Percentiles rank a stretch among this genome's conserved stretches.
These are phyloP conservation scores for Apiotrichum veenhuisii DNA, from an alignment of 1,284 basidiomycete species.

Conservation along the genomic window DNA sequence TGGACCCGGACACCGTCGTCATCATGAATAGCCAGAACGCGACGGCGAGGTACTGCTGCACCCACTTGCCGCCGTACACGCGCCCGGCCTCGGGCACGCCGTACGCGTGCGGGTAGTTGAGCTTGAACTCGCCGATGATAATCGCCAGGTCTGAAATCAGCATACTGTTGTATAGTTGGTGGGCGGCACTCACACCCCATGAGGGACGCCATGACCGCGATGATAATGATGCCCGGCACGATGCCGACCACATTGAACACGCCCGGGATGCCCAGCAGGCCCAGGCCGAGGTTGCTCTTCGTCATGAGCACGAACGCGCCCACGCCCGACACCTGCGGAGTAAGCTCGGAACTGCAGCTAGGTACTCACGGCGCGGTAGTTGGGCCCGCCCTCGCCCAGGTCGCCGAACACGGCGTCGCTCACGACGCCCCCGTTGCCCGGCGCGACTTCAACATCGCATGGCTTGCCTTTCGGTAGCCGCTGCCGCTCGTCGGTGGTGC, in stretches of 20 bases:
- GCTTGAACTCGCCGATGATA: constrained; percentile 9
- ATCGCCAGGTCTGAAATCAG: too few relatives aligned
- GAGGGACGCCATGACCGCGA: constrained; percentile 26
- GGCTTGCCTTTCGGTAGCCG: too few relatives aligned
- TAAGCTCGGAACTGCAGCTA: not conserved
- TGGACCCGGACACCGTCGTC: not conserved
- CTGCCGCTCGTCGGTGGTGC: too few relatives aligned
- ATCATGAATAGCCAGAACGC: constrained; percentile 9
- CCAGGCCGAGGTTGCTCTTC: constrained; percentile 32
- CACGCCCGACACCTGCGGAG: not conserved
- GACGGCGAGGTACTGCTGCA: too few relatives aligned
- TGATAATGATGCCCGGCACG: constrained; percentile 30
- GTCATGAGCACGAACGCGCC: constrained; percentile 15
- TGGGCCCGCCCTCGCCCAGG: constrained; percentile 25
- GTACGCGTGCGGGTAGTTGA: constrained; percentile 20
- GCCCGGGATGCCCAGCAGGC: constrained; percentile 30
- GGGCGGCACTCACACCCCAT: constrained; percentile 17
- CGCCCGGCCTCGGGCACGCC: constrained; percentile 26
- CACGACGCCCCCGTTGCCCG: too few relatives aligned
- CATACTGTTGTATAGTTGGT: not conserved
- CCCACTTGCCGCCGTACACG: too few relatives aligned
- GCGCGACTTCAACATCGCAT: too few relatives aligned
- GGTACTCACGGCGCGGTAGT: constrained; percentile 28
- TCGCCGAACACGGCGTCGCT: constrained; percentile 37
- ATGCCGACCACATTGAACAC: constrained; percentile 28